Evolutionary conservation across 345 rosid species (phyloP).

Genomic region (Cardiospermum halicacabum): DNA sequence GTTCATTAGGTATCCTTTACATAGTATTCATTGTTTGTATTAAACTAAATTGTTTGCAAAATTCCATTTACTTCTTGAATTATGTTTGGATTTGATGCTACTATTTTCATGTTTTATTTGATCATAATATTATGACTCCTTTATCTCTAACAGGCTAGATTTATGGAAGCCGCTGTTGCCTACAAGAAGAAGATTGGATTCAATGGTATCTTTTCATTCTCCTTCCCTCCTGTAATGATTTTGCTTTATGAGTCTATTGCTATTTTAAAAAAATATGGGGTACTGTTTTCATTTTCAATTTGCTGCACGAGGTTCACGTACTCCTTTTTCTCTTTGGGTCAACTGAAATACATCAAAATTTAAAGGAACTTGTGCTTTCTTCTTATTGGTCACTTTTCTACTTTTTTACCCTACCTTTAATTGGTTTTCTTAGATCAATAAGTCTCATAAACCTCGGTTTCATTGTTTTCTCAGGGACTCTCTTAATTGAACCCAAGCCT

Average conservation of each 20-base stretch:
- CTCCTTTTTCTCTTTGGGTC: neutral
- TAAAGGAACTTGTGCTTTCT: neutral
- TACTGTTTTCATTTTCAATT: neutral
- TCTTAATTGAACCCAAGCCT: conserved; percentile 94
- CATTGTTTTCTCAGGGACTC: conserved; percentile 51
- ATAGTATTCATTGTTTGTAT: too few species aligned
- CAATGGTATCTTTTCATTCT: conserved; percentile 48
- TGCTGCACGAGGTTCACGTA: neutral
- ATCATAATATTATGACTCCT: neutral
- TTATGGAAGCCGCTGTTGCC: conserved; percentile 78
- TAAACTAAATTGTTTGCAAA: too few species aligned
- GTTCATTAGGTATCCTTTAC: neutral
- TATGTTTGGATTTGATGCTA: too few species aligned
- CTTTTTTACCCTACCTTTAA: neutral
- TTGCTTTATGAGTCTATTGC: neutral
- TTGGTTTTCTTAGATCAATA: neutral
- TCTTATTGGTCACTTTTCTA: neutral
- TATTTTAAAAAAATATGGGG: neutral
- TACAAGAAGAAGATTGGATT: conserved; percentile 98
- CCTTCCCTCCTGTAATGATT: too few species aligned
- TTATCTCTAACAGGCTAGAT: conserved; percentile 51
- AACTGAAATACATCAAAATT: neutral
- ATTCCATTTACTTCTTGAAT: too few species aligned
- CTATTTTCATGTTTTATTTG: too few species aligned
- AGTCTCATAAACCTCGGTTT: neutral